These are phyloP conservation scores for Gloeostereum incarnatum DNA, from an alignment of 768 basidiomycete species.

Conservation along the genomic window DNA sequence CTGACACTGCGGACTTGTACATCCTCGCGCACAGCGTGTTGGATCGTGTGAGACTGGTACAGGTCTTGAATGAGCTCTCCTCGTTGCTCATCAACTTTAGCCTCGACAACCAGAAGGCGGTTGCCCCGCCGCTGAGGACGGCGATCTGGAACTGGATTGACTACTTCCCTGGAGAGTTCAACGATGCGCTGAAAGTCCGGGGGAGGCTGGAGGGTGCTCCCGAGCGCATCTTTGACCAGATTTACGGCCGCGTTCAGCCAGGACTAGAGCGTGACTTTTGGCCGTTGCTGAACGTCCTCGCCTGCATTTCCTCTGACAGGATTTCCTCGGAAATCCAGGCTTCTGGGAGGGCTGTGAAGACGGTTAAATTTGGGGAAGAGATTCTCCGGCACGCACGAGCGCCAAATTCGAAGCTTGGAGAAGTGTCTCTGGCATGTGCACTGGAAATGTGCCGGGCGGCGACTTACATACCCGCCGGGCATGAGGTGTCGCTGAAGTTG, in stretches of 20 bases:
- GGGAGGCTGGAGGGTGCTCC: slow-evolving; percentile 71
- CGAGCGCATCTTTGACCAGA: slow-evolving; percentile 78
- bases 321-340: slow-evolving; percentile 47
- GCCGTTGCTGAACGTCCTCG: slow-evolving; percentile 72
- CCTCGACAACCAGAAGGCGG: slow-evolving; percentile 58
- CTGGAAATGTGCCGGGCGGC: slow-evolving; percentile 76
- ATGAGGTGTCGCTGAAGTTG: slow-evolving; percentile 51
- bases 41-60: slow-evolving; percentile 57
- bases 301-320: slow-evolving; percentile 69
- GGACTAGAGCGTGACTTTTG: slow-evolving; percentile 50
- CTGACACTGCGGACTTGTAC: slow-evolving; percentile 68
- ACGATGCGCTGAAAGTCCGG: slow-evolving; percentile 53
- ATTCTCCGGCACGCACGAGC: slow-evolving; percentile 48
- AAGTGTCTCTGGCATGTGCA: slow-evolving; percentile 62
- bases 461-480: slow-evolving; percentile 29
- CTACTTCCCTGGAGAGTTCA: slow-evolving; percentile 68
- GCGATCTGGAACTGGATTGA: slow-evolving; percentile 92
- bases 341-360: slow-evolving; percentile 18
- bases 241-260: slow-evolving; percentile 43
- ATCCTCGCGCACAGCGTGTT: slow-evolving; percentile 73
- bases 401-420: slow-evolving; percentile 48
- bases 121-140: slow-evolving; percentile 63
- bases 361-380: slow-evolving; percentile 51
- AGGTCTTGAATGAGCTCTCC: slow-evolving; percentile 69
- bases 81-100: slow-evolving; percentile 80